Evolutionary conservation across 2,329 filamentous ascomycete genomes (phyloP), one percentile per base, ranked within the genome.

Genomic region (Pseudogymnoascus sp.): DNA sequence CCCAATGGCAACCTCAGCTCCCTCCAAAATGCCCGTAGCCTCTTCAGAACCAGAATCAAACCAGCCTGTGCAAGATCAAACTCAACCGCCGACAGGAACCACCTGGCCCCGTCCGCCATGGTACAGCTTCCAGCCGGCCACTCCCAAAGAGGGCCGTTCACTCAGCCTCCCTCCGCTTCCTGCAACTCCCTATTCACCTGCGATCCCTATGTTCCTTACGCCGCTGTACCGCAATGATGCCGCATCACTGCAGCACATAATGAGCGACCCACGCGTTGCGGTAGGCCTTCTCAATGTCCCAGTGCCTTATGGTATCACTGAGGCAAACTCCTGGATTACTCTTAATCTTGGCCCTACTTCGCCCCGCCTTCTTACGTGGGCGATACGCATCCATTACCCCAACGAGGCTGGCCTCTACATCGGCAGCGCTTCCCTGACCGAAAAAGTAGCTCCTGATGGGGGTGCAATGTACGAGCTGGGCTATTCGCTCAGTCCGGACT

Each of bases 401-500:
- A 55, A 4, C n/a, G 27, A 55, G 9, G 15, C 48, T 17, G 48
- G 48, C 2, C 48, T 55, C 29, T 33, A 12, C n/a, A 55, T 55
- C 9, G 48, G 48, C 6, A n/a, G 48, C 9, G 2, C 33, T 4
- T 55, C 48, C 48, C 31, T 38, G 33, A 59, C 33, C 5, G 9
- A 8, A 4, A 41, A 12, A 15, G 21, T 15, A n/a, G 33, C 33
- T 13, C 33, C 48, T 12, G 48, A 55, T 17, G 29, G 33, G 33
- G 15, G n/a, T 29, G 13, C n/a, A n/a, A 29, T 8, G 15, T 61
- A 58, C 15, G 60, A 61, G 42, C 29, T 61, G 6, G 60, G 60
- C 6, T 61, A 61, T 10, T 61, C 35, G 6, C 60, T 61, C 15
- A 35, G 42, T 58, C 42, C 60, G 3, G 60, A 58, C 31, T 61